These are phyloP conservation scores for Rhizoctonia solani DNA, from an alignment of 1,284 basidiomycete genomes.

Conservation along the genomic window DNA sequence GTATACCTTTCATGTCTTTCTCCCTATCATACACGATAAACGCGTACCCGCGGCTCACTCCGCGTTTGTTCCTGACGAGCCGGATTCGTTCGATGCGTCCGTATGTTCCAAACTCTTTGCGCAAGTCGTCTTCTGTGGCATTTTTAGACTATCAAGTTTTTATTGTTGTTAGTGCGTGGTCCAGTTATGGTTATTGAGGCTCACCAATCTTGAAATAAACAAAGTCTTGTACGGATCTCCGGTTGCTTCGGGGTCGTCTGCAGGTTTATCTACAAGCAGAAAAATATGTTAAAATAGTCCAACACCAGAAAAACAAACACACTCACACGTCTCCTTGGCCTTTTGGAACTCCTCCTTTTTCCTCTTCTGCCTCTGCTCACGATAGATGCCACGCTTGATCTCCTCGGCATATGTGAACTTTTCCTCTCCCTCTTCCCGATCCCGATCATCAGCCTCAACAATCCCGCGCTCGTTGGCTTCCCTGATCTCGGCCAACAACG, in stretches of 20 bases:
- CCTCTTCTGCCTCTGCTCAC: slow-evolving; percentile 80
- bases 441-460: slow-evolving; percentile 54
- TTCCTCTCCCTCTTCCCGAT: slow-evolving; percentile 70
- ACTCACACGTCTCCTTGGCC: slow-evolving; percentile 82
- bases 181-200: too few species aligned
- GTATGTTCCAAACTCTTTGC: slow-evolving; percentile 93
- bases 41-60: slow-evolving; percentile 88
- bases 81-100: slow-evolving; percentile 91
- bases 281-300: slow-evolving; percentile 28
- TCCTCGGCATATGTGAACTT: slow-evolving; percentile 77
- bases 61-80: slow-evolving; percentile 88
- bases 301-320: slow-evolving; percentile 9
- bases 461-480: slow-evolving; percentile 74
- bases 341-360: slow-evolving; percentile 78
- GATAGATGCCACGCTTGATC: slow-evolving; percentile 72
- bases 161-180: too few species aligned
- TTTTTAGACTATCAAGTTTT: slow-evolving; percentile 85
- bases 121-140: slow-evolving; percentile 87
- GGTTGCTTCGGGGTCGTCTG: slow-evolving; percentile 88
- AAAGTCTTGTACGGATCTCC: slow-evolving; percentile 99
- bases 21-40: slow-evolving; percentile 98
- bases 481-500: slow-evolving; percentile 70
- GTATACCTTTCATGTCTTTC: slow-evolving; percentile 96
- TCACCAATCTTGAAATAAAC: slow-evolving; percentile 93
- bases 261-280: slow-evolving; percentile 83